These are phyloP conservation scores for Neofusicoccum sp. DNA, from an alignment of 2,329 filamentous ascomycete genomes.

Conservation along the genomic window DNA sequence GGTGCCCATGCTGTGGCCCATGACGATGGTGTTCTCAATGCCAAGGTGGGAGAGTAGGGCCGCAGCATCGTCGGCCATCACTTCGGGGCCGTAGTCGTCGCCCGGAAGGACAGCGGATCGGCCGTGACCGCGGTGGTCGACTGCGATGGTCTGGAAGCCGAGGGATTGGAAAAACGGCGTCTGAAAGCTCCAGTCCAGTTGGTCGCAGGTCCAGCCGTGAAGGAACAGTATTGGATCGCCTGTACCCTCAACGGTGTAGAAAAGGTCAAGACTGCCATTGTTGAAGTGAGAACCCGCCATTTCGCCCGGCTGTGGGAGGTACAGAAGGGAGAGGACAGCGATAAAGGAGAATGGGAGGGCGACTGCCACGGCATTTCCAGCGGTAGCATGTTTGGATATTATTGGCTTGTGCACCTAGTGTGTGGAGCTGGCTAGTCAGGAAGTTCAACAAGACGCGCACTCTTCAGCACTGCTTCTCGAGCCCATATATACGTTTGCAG, in stretches of 20 bases:
- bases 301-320: not conserved
- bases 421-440: slow-evolving; percentile 8
- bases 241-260: slow-evolving; percentile 49
- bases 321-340: not conserved
- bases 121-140: slow-evolving; percentile 27
- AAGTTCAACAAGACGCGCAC: no score
- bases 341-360: not conserved
- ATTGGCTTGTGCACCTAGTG: not conserved
- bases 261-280: slow-evolving; percentile 20
- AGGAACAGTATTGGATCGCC: slow-evolving; percentile 77
- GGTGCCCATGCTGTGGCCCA: slow-evolving; percentile 25
- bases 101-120: slow-evolving; percentile 20
- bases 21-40: slow-evolving; percentile 13
- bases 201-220: slow-evolving; percentile 52
- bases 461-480: no score
- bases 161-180: slow-evolving; percentile 23
- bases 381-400: not conserved
- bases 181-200: slow-evolving; percentile 25
- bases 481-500: no score
- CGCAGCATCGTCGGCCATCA: slow-evolving; percentile 20
- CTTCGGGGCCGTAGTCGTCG: slow-evolving; percentile 18
- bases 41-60: slow-evolving; percentile 16
- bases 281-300: not conserved
- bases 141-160: slow-evolving; percentile 21
- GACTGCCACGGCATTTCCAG: not conserved